Base-by-base conservation (phyloP, 441 rosid species). In the Cnidoscolus chayamansa region DNA sequence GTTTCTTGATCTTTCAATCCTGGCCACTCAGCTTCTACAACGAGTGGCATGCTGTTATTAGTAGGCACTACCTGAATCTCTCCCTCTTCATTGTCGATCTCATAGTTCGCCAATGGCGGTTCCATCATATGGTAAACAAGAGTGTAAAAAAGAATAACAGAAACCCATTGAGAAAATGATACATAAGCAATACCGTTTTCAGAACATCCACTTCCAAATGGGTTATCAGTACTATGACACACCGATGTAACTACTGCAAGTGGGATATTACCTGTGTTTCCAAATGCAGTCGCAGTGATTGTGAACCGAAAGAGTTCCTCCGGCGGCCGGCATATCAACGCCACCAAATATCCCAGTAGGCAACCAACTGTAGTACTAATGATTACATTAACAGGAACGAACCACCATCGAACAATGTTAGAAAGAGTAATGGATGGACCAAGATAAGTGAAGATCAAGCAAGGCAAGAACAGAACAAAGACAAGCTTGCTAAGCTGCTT, bases 61-160 rank as follows among this genome's bases (percentile, higher is more conserved):
- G 72, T 68, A 35, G 45, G 58, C 5, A 72, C 74, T 74, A 83
- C 94, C 81, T 80, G 87, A 47, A 87, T 86, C 77, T 83, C 91
- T 58, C 37, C 54, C 17, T 81, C 90, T 70, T 67, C 71, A 10
- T 84, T 89, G 68, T 82, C 87, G 73, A 90, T 74, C 76, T 91
- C 96, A 72, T 89, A 86, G 16, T 81, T 88, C 83, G 86, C 83
- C 86, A 89, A 11, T 10, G 98, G 91, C 31, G 96, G 97, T 72
- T 91, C 97, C 98, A 90, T 94, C 97, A 90, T 94, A 77, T 91
- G 96, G 81, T 91, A 90, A 70, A 90, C 98, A 63, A 91, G 82
- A 32, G 98, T 90, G 63, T 91, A 90, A 9, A 94, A 94, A 74
- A 94, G 93, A 81, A 91, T 88, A 58, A 91, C 97, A 20, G 98